These are phyloP conservation scores for Plectosphaerella plurivora DNA, from an alignment of 2,329 filamentous ascomycete species.

Conservation along the genomic window DNA sequence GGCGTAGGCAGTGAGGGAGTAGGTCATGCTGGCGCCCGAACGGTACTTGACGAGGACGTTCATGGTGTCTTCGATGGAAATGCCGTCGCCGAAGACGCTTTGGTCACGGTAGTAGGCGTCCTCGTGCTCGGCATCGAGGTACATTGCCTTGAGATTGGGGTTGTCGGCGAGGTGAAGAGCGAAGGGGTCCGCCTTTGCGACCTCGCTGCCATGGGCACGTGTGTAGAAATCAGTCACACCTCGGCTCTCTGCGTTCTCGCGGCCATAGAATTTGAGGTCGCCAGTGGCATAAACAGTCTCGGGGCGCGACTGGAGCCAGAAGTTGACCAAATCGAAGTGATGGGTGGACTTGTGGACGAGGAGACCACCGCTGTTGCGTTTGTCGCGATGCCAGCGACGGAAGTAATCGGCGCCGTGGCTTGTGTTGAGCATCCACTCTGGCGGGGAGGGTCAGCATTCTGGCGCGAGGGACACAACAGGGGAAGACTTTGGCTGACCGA, in stretches of 20 bases:
- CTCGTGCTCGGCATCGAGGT: conserved; percentile 59
- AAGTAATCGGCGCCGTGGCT: conserved; percentile 45
- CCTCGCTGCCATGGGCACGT: conserved; percentile 44
- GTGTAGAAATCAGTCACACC: conserved; percentile 47
- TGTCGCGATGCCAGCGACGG: conserved; percentile 46
- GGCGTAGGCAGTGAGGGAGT: conserved; percentile 55
- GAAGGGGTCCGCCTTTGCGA: conserved; percentile 51
- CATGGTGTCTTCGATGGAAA: conserved; percentile 63
- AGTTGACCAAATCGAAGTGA: conserved; percentile 48
- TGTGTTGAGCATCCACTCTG: conserved; percentile 44
- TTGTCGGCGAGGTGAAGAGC: conserved; percentile 51
- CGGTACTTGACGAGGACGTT: conserved; percentile 53
- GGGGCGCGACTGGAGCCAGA: conserved; percentile 39
- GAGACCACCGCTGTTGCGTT: conserved; percentile 41
- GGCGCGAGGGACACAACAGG: not conserved
- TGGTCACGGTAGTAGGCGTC: conserved; percentile 59
- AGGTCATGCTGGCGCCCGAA: conserved; percentile 53
- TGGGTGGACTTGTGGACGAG: conserved; percentile 47
- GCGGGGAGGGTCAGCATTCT: not conserved
- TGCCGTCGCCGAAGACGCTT: conserved; percentile 58
- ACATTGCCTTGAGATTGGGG: conserved; percentile 51
- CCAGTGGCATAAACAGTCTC: conserved; percentile 40
- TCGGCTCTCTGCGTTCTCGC: conserved; percentile 39
- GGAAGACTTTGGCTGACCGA: conserved; percentile 13
- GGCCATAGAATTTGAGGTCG: conserved; percentile 42